Percentiles rank a stretch among this genome's conserved stretches.
Conservation (phyloP, 75 land plant genomes). For the Sequoia sempervirens region DNA sequence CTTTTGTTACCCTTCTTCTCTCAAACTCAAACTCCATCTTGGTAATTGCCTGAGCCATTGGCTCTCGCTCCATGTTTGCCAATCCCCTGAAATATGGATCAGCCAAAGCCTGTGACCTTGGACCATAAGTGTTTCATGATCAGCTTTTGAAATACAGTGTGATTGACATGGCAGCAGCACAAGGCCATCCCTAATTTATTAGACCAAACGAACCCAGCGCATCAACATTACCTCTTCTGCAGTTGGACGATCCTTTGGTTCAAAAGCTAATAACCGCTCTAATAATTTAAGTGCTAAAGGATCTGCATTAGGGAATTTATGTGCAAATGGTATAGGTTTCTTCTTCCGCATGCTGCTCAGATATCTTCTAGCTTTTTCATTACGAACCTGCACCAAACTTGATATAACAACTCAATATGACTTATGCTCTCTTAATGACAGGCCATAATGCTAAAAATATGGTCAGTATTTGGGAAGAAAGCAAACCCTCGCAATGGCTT, state of each 20-base stretch:
- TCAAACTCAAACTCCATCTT: constrained; percentile 98
- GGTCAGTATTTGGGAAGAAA: background rate
- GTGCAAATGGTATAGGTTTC: constrained; percentile 61
- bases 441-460: background rate
- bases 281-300: constrained; percentile 79
- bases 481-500: constrained; percentile 67
- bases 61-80: constrained; percentile 87
- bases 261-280: constrained; percentile 84
- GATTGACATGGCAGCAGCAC: background rate
- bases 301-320: constrained; percentile 83
- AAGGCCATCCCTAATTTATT: background rate
- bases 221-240: constrained; percentile 74
- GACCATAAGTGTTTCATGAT: constrained; percentile 8
- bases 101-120: constrained; percentile 73
- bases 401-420: background rate
- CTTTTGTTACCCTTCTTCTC: constrained; percentile 83
- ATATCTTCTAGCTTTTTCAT: constrained; percentile 88
- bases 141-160: background rate
- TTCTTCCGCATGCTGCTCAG: constrained; percentile 81
- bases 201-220: background rate
- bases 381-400: constrained; percentile 53
- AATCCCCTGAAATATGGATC: constrained; percentile 89
- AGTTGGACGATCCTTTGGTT: constrained; percentile 81
- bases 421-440: background rate
- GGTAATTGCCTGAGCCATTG: constrained; percentile 80